phyloP scores from a whole-genome alignment of 163 green algal genomes.

The Chlorella variabilis region DNA sequence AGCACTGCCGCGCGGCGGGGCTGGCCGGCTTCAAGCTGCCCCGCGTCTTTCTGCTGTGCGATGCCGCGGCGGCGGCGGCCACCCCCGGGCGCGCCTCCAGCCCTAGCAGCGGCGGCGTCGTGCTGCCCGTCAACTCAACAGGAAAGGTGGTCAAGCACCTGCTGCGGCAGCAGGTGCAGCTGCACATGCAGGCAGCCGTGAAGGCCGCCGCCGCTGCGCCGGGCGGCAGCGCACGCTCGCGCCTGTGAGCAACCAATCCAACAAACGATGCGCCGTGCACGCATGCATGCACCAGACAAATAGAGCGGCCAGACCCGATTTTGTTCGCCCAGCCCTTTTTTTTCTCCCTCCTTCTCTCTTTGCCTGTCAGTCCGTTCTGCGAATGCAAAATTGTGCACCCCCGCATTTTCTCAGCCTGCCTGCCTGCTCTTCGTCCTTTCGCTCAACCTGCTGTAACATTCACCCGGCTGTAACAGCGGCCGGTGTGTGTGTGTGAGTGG shows the following conservation, averaged over 20 bases:
- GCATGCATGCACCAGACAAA: too few relatives aligned
- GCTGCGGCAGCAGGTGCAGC: slow-evolving; percentile 21
- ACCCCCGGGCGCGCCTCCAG: background rate
- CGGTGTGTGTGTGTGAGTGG: too few relatives aligned
- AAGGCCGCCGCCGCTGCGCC: background rate
- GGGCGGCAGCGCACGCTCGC: background rate
- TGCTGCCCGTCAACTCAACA: slow-evolving; percentile 52
- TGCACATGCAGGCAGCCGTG: slow-evolving; percentile 19
- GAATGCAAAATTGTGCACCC: too few relatives aligned
- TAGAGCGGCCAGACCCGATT: too few relatives aligned
- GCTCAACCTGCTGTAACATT: too few relatives aligned
- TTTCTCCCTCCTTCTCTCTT: too few relatives aligned
- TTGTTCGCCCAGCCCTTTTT: too few relatives aligned
- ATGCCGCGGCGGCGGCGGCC: background rate
- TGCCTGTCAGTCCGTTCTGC: too few relatives aligned
- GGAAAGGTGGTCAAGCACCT: slow-evolving; percentile 57
- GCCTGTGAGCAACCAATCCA: background rate
- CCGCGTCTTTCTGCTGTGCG: slow-evolving; percentile 25
- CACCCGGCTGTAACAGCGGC: too few relatives aligned
- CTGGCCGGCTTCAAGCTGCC: slow-evolving; percentile 63
- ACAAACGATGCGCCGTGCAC: background rate
- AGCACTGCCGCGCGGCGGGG: slow-evolving; percentile 43
- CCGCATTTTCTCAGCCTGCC: too few relatives aligned
- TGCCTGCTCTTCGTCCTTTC: too few relatives aligned
- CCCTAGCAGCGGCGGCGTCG: background rate